Conservation (phyloP, 495 filamentous ascomycete species). For the Aspergillus diversus region DNA sequence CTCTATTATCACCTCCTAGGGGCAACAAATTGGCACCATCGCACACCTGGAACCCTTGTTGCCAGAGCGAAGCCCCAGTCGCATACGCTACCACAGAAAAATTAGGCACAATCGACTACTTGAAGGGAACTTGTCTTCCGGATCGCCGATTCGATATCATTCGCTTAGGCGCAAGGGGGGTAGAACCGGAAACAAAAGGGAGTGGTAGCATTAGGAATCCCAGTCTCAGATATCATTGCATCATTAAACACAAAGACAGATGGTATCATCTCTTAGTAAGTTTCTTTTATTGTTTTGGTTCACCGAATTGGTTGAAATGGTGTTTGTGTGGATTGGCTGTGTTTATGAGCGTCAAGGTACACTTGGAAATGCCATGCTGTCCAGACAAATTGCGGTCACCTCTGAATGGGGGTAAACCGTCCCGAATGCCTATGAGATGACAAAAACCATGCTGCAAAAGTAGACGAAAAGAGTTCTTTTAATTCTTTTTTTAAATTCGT, state of each 20-base stretch:
- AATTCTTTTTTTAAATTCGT: slow-evolving; percentile 48
- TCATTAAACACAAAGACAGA: background rate
- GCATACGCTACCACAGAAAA: too few relatives aligned
- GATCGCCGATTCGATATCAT: too few relatives aligned
- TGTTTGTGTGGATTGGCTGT: slow-evolving; percentile 39
- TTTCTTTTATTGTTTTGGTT: background rate
- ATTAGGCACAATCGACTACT: too few relatives aligned
- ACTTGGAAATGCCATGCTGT: slow-evolving; percentile 37
- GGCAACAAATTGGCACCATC: too few relatives aligned
- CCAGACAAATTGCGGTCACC: slow-evolving; percentile 36
- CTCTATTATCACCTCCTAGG: too few relatives aligned
- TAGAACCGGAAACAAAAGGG: too few relatives aligned
- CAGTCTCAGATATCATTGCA: background rate
- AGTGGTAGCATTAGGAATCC: too few relatives aligned
- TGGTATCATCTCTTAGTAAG: background rate
- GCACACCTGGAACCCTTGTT: too few relatives aligned
- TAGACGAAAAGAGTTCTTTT: slow-evolving; percentile 24
- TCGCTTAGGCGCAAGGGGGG: too few relatives aligned
- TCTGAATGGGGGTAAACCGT: slow-evolving; percentile 21
- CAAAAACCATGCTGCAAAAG: slow-evolving; percentile 34
- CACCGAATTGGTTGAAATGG: slow-evolving; percentile 38
- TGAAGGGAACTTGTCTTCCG: too few relatives aligned
- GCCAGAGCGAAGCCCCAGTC: too few relatives aligned
- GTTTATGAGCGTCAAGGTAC: slow-evolving; percentile 46
- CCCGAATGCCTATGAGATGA: slow-evolving; percentile 31